These are phyloP conservation scores for Cutaneotrichosporon sp. DNA, from an alignment of 1,284 basidiomycete species.

Conservation along the genomic window DNA sequence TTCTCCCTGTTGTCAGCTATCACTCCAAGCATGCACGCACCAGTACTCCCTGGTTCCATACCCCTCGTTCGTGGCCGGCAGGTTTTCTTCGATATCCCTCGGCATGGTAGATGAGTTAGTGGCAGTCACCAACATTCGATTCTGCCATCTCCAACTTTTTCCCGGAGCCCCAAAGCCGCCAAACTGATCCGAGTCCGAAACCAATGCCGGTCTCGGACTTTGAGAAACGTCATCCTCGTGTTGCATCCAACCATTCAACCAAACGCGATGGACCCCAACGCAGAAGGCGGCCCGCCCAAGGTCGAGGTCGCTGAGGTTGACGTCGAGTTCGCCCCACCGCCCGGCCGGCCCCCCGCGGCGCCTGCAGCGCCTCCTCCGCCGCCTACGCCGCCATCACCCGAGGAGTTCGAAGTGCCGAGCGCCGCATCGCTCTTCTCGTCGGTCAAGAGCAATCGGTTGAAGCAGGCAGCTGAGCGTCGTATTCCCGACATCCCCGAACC, in stretches of 20 bases:
- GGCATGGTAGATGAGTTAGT: conserved; percentile 8
- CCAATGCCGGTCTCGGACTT: too few species aligned
- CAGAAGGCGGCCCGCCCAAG: conserved; percentile 33
- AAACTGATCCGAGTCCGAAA: too few species aligned
- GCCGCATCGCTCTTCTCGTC: not conserved
- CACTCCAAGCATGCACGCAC: conserved; percentile 46
- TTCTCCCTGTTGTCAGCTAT: conserved; percentile 52
- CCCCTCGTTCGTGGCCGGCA: conserved; percentile 65
- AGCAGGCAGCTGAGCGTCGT: not conserved
- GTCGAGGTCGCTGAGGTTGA: conserved; percentile 41
- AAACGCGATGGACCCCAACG: conserved; percentile 41
- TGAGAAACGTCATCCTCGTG: not conserved
- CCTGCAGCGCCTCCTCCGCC: not conserved
- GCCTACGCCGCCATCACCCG: not conserved
- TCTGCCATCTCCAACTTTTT: not conserved
- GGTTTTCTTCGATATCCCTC: conserved; percentile 40
- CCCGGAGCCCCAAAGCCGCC: not conserved
- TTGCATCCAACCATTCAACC: not conserved
- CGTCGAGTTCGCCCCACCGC: conserved; percentile 26
- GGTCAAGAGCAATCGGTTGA: not conserved
- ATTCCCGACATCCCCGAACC: not conserved
- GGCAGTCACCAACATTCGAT: not conserved
- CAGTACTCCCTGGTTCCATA: conserved; percentile 72
- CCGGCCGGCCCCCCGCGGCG: not conserved
- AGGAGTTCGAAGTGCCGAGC: not conserved